Base-by-base conservation (phyloP, 2,329 filamentous ascomycete species). In the Phialocephala sp. region DNA sequence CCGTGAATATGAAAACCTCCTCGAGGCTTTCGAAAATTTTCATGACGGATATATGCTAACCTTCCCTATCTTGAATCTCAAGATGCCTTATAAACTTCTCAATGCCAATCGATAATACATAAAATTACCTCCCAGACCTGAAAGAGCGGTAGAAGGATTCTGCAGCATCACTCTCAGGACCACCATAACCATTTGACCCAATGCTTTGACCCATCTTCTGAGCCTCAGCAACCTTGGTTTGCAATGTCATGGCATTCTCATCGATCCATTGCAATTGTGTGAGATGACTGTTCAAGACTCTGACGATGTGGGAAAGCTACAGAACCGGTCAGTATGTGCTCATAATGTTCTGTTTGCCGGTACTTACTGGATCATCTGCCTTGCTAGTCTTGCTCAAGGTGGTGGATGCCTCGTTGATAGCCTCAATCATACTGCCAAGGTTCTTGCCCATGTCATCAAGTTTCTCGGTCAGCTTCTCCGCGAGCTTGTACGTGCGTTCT, bases 361-460 rank as follows among this genome's bases (percentile, higher is more conserved):
- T 15, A 85, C 89, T 80, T 85, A 95, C 92, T 71, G 92, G 92
- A 79, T 95, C 92, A 77, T 95, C 92, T 35, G 92, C 87, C 79
- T 96, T 96, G 79, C 86, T 90, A 65, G 91, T 93, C 84, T 96
- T 97, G 84, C 89, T 94, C 71, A 99, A 82, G 27, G 89, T 93
- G 62, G 91, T 87, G n/a, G 92, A 95, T 68, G 96, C 94, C 72
- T 90, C 88, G 77, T 99, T 99, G 77, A 99, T 97, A 79, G 98
- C 95, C 76, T 97, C 94, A 73, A 99, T 97, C 93, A 99, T 98
- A 80, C 93, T 94, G 57, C 88, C 89, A 69, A 99, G 83, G 76
- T 97, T 93, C 76, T 93, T 92, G 75, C 93, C 93, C 88, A 98
- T 96, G 73, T 97, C 93, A 65, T 97, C 94, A 70, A 99, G 83